These are phyloP conservation scores for Diphasiastrum complanatum DNA, from an alignment of 83 land plant species.

Conservation along the genomic window DNA sequence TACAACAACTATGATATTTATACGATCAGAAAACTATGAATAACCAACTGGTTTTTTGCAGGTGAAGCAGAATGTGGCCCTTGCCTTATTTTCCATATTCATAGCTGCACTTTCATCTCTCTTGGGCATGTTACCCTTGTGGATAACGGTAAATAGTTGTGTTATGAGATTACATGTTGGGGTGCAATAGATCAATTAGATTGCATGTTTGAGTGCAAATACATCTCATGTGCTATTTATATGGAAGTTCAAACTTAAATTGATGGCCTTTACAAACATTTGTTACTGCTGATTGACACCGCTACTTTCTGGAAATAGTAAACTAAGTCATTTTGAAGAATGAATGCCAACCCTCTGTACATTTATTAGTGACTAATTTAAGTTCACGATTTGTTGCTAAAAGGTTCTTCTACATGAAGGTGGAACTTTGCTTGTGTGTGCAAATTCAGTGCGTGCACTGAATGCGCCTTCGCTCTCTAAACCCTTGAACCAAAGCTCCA, in stretches of 20 bases:
- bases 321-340: no score
- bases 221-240: no score
- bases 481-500: no score
- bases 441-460: constrained; percentile 88
- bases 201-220: no score
- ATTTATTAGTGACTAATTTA: not conserved
- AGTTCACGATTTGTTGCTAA: not conserved
- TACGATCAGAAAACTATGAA: not conserved
- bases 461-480: constrained; percentile 73
- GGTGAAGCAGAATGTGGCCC: constrained; percentile 94
- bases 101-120: constrained; percentile 92
- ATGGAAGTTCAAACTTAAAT: no score
- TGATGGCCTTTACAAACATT: no score
- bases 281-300: no score
- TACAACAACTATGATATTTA: not conserved
- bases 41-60: constrained; percentile 25
- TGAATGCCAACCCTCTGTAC: no score
- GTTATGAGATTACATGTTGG: no score
- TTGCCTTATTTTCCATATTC: constrained; percentile 78
- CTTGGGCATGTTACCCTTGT: constrained; percentile 82
- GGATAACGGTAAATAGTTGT: constrained; percentile 90
- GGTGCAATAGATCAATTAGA: no score
- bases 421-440: constrained; percentile 94
- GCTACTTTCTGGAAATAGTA: no score
- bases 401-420: constrained; percentile 99